Evolutionary conservation across 176 grass and related monocot genomes (phyloP).

Genomic region (Oryza nivara): DNA sequence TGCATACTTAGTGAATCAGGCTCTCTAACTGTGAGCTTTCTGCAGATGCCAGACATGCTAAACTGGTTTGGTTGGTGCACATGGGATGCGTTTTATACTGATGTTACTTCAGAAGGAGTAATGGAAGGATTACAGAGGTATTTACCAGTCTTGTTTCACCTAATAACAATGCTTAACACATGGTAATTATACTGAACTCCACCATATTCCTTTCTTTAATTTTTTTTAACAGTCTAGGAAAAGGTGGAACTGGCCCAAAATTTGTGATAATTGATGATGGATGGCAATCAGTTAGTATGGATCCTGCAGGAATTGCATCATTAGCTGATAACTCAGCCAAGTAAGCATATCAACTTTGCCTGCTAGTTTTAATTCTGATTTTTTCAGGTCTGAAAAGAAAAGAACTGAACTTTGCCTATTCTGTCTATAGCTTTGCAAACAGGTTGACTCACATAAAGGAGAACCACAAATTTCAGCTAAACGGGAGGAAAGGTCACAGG

Average conservation of each 20-base stretch:
- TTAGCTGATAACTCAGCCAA: constrained; percentile 73
- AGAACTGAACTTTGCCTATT: constrained; percentile 16
- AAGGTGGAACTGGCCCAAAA: constrained; percentile 69
- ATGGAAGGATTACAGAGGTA: constrained; percentile 76
- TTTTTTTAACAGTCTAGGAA: constrained; percentile 48
- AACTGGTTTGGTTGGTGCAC: constrained; percentile 98
- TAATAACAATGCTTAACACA: constrained; percentile 10
- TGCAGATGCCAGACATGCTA: constrained; percentile 77
- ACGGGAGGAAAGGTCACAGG: constrained; percentile 58
- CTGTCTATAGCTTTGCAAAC: constrained; percentile 74
- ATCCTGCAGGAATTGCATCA: constrained; percentile 51
- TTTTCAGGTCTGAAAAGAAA: not conserved
- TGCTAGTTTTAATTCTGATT: not conserved
- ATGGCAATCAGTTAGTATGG: constrained; percentile 80
- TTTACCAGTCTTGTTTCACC: not conserved
- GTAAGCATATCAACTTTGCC: constrained; percentile 41
- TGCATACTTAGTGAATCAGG: constrained; percentile 28
- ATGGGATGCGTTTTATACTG: constrained; percentile 92
- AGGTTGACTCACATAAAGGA: constrained; percentile 89
- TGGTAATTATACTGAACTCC: not conserved
- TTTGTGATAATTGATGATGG: constrained; percentile 90
- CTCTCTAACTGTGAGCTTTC: constrained; percentile 22
- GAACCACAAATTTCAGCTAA: constrained; percentile 89
- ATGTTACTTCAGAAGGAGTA: constrained; percentile 72
- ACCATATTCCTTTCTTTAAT: not conserved